Conservation (phyloP, 768 basidiomycete genomes). For the Kwoniella sp. region DNA sequence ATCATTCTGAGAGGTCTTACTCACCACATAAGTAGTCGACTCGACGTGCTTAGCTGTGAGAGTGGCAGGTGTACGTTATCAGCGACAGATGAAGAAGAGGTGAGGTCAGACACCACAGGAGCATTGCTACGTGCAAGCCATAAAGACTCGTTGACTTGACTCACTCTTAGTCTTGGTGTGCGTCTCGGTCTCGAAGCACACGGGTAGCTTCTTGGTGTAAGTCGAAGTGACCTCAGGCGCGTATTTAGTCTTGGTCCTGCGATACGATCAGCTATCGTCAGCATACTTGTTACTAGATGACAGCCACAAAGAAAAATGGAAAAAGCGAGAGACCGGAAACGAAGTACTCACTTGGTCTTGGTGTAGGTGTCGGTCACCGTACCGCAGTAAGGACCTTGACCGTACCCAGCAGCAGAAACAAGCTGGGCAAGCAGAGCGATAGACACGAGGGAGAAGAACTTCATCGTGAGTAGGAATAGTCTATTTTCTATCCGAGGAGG, state of each 20-base stretch:
- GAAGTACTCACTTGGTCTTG: constrained; percentile 6
- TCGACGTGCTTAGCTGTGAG: constrained; percentile 14
- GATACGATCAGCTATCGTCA: too few species aligned
- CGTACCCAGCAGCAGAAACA: neutral
- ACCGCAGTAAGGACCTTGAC: constrained; percentile 10
- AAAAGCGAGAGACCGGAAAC: neutral
- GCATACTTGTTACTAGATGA: neutral
- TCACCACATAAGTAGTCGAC: constrained; percentile 9
- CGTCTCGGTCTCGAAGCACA: constrained; percentile 12
- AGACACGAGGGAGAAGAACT: neutral
- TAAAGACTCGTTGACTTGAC: too few species aligned
- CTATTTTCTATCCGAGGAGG: neutral
- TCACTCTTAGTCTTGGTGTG: constrained; percentile 18
- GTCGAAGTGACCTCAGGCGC: constrained; percentile 13
- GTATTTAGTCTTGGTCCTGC: constrained; percentile 1
- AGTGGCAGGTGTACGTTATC: neutral
- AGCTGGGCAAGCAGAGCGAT: neutral
- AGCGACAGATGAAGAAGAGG: neutral
- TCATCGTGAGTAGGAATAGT: neutral
- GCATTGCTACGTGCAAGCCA: too few species aligned
- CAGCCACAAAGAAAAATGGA: neutral
- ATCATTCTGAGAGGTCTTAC: neutral
- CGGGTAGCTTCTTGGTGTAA: constrained; percentile 14
- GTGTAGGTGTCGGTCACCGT: constrained; percentile 20
- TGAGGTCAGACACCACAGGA: neutral